A percentile compares a stretch with the other conserved stretches of the same genome.
phyloP scores from a whole-genome alignment of 2,329 filamentous ascomycete genomes.

The Ceratocystis lukuohia region DNA sequence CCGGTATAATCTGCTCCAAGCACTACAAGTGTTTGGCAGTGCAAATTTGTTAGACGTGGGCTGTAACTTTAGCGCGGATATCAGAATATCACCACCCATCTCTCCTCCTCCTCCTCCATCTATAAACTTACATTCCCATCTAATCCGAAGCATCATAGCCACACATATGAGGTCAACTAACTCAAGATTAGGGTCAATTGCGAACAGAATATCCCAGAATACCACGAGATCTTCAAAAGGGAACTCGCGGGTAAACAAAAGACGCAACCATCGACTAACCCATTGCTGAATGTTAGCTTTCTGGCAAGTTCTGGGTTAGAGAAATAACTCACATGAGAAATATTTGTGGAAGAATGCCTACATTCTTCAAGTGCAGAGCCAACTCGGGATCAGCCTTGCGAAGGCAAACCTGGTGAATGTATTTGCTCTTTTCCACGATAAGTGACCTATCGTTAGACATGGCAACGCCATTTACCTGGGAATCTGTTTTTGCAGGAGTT shows the following conservation, averaged over 20 bases:
- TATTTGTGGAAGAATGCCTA: constrained; percentile 90
- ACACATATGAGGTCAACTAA: constrained; percentile 85
- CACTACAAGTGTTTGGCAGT: constrained; percentile 38
- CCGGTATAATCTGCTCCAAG: constrained; percentile 77
- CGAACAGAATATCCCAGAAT: constrained; percentile 86
- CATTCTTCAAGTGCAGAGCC: constrained; percentile 61
- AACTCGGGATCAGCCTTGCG: constrained; percentile 71
- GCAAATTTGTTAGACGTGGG: background rate
- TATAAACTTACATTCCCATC: constrained; percentile 61
- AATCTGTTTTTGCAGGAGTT: constrained; percentile 24
- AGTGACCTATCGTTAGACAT: constrained; percentile 35
- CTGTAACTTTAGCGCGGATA: too few species aligned
- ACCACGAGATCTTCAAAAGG: constrained; percentile 70
- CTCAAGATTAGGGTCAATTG: constrained; percentile 65
- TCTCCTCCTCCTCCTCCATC: too few species aligned
- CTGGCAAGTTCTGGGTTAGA: background rate
- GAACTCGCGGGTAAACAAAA: constrained; percentile 88
- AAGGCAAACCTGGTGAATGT: constrained; percentile 74
- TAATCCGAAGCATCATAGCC: constrained; percentile 80
- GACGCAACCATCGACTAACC: constrained; percentile 72
- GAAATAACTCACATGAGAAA: constrained; percentile 64
- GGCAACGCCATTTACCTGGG: background rate
- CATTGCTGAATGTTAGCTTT: background rate
- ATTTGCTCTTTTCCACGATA: constrained; percentile 74
- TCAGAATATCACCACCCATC: background rate